These are phyloP conservation scores for Penicillium nordicum DNA, from an alignment of 2,329 filamentous ascomycete species.

Conservation along the genomic window DNA sequence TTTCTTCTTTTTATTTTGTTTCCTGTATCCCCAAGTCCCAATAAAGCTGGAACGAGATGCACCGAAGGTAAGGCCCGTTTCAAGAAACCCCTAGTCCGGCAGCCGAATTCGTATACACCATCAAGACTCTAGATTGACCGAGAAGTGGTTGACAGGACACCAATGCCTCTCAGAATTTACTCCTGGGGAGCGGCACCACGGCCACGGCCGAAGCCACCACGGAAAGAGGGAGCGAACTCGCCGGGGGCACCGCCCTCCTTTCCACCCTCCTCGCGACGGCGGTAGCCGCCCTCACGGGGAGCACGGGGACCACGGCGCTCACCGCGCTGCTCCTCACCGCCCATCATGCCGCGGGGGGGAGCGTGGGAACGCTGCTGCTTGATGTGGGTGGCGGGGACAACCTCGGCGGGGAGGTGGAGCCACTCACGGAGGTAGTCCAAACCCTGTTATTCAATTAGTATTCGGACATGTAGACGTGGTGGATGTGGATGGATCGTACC, in stretches of 20 bases:
- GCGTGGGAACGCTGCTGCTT: constrained; percentile 99
- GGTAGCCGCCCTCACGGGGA: constrained; percentile 81
- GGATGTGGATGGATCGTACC: constrained; percentile 21
- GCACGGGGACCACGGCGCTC: constrained; percentile 74
- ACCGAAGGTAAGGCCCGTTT: constrained; percentile 26
- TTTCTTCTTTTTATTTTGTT: constrained; percentile 27
- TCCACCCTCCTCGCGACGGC: constrained; percentile 76
- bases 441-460: constrained; percentile 50
- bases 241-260: constrained; percentile 91
- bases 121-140: constrained; percentile 32
- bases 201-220: constrained; percentile 85
- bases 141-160: constrained; percentile 28
- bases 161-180: constrained; percentile 34
- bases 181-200: constrained; percentile 73
- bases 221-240: constrained; percentile 90
- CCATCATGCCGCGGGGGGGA: constrained; percentile 97
- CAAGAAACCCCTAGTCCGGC: constrained; percentile 26
- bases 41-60: constrained; percentile 19
- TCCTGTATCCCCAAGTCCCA: constrained; percentile 24
- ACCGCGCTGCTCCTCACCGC: constrained; percentile 68
- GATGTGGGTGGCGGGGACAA: constrained; percentile 99
- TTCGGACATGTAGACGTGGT: background rate
- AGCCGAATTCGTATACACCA: constrained; percentile 26
- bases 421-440: constrained; percentile 99
- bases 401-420: constrained; percentile 99